Evolutionary conservation across 1,284 basidiomycete genomes (phyloP).

Genomic region (Irpex sp.): DNA sequence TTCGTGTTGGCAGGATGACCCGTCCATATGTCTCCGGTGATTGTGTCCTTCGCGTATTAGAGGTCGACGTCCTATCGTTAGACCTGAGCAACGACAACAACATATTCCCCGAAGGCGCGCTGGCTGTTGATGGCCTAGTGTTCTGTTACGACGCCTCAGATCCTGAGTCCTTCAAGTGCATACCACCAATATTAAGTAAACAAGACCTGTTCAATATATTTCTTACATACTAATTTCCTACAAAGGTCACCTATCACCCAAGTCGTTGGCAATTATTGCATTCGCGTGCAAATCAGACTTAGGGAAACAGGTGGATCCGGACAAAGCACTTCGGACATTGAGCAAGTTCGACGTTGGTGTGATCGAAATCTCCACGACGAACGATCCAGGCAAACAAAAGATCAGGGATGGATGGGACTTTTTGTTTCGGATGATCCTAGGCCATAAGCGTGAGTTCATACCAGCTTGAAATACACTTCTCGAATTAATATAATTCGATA

Average conservation of each 20-base stretch:
- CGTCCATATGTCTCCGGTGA: constrained; percentile 32
- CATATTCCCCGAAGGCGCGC: constrained; percentile 43
- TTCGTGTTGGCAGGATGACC: constrained; percentile 43
- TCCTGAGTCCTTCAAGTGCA: constrained; percentile 53
- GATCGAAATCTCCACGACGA: constrained; percentile 53
- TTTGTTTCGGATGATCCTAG: constrained; percentile 56
- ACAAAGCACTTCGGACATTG: constrained; percentile 44
- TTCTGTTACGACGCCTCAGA: constrained; percentile 74
- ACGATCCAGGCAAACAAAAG: constrained; percentile 53
- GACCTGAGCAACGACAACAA: constrained; percentile 17
- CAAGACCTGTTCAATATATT: constrained; percentile 13
- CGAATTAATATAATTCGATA: constrained; percentile 5
- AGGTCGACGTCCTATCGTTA: constrained; percentile 43
- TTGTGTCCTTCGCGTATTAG: constrained; percentile 48
- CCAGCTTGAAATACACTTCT: background rate
- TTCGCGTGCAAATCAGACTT: constrained; percentile 77
- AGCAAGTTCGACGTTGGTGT: constrained; percentile 61
- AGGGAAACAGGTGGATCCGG: constrained; percentile 50
- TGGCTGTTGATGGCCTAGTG: constrained; percentile 63
- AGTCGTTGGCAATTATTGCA: constrained; percentile 60
- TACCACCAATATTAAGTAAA: constrained; percentile 64
- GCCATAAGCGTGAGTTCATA: constrained; percentile 45
- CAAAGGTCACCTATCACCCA: constrained; percentile 35
- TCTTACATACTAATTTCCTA: background rate
- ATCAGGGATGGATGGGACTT: constrained; percentile 67